phyloP scores from a whole-genome alignment of 768 basidiomycete species.

The Pisolithus orientalis region DNA sequence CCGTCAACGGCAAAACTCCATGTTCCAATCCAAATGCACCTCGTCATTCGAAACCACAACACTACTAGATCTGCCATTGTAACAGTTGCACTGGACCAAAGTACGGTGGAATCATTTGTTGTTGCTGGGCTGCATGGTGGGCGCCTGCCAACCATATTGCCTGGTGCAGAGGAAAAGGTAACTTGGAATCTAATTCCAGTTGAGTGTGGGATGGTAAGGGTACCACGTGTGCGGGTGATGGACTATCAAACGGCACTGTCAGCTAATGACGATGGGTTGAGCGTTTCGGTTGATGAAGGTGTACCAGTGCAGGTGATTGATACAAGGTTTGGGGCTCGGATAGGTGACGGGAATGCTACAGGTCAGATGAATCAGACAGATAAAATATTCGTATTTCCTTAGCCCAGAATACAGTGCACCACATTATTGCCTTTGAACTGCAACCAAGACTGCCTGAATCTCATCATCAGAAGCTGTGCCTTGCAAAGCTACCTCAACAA shows the following conservation, averaged over 20 bases:
- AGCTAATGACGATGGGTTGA: conserved; percentile 19
- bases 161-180: conserved; percentile 61
- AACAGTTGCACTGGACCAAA: conserved; percentile 66
- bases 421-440: neutral
- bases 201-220: conserved; percentile 60
- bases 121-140: conserved; percentile 69
- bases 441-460: neutral
- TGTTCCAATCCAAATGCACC: conserved; percentile 44
- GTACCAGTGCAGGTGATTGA: conserved; percentile 51
- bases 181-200: conserved; percentile 67
- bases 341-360: neutral
- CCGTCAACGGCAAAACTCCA: conserved; percentile 65
- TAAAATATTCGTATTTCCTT: neutral
- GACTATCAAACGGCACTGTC: conserved; percentile 39
- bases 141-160: conserved; percentile 65
- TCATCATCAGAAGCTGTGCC: neutral
- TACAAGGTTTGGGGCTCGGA: conserved; percentile 35
- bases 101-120: conserved; percentile 67
- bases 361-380: neutral
- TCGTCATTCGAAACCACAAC: conserved; percentile 62
- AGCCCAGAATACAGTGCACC: neutral
- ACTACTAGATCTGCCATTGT: conserved; percentile 61
- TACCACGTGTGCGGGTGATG: conserved; percentile 59
- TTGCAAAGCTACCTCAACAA: neutral
- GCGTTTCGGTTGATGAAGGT: conserved; percentile 33